Base-by-base conservation (phyloP, 208 protist species). In the Blechomonas ayalai region DNA sequence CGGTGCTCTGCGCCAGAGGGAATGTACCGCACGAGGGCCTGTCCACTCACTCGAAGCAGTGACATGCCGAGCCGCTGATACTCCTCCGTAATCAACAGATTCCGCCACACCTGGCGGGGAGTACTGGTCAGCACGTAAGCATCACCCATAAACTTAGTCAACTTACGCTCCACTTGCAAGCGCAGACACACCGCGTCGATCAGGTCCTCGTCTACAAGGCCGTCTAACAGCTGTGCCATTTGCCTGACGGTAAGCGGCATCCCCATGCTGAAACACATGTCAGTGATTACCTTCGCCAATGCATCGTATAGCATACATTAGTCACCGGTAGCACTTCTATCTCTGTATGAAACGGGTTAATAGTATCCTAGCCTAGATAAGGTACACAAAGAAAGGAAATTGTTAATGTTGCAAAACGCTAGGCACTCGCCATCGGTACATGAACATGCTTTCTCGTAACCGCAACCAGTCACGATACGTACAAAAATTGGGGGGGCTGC, bases 61-160 rank as follows among this genome's bases (percentile, higher is more conserved):
- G 59, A 77, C 78, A 94, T 89, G 10, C 85, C 85, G 23, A 94
- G 63, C 20, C 57, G 49, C 41, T 88, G 82, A 31, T 94, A 94
- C 56, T 90, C 81, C 2, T 44, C 35, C 23, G 68, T 82, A 9
- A 94, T 52, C 6, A 94, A 64, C 23, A 82, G 22, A 29, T 93
- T 82, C 8, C 22, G 7, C 28, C 61, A 47, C 40, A 40, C 67
- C 8, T 53, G 35, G 7, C 49, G 51, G 33, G 55, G 60, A 49
- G 82, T 66, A 40, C 46, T 73, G 15, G 54, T 63, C 10, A 84
- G 51, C 7, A 67, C 72, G 61, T 75, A 92, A 2, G 71, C 48
- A 12, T 84, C 67, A 18, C 73, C 59, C 45, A 60, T 58, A 35
- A 71, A 74, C 32, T 60, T 50, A 12, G 74, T 48, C 16, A 92